Evolutionary conservation across 2,329 filamentous ascomycete species (phyloP).

Genomic region (Didymella segeticola): DNA sequence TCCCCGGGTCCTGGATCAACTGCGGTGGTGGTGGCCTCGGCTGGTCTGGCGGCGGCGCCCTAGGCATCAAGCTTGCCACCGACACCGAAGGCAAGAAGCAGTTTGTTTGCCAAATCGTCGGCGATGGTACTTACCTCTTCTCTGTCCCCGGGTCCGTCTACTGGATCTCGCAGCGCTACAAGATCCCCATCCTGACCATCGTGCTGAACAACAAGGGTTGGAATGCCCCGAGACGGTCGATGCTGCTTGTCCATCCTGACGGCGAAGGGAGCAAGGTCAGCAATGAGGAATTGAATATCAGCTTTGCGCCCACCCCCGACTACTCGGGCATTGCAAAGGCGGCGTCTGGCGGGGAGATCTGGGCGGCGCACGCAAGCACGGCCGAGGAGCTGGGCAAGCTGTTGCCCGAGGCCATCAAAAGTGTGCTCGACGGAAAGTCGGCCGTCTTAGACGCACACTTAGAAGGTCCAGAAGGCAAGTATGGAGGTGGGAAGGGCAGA

Average conservation of each 20-base stretch:
- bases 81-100: constrained; percentile 55
- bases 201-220: constrained; percentile 75
- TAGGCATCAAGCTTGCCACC: constrained; percentile 77
- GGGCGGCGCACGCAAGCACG: constrained; percentile 65
- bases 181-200: constrained; percentile 70
- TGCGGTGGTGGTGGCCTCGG: constrained; percentile 82
- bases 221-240: constrained; percentile 68
- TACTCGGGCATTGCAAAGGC: constrained; percentile 73
- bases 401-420: constrained; percentile 65
- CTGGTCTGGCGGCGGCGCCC: constrained; percentile 76
- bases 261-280: constrained; percentile 67
- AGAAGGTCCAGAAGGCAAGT: constrained; percentile 64
- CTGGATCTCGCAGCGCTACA: constrained; percentile 71
- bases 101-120: constrained; percentile 61
- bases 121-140: constrained; percentile 73
- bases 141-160: constrained; percentile 70
- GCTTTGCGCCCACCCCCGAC: constrained; percentile 69
- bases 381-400: constrained; percentile 62
- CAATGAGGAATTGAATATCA: constrained; percentile 71
- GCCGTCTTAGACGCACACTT: constrained; percentile 69
- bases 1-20: constrained; percentile 79
- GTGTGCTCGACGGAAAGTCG: constrained; percentile 62
- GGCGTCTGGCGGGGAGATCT: constrained; percentile 66
- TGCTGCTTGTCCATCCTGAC: constrained; percentile 70
- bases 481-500: constrained; percentile 31